Evolutionary conservation across 768 basidiomycete species (phyloP).

Genomic region (Gyrodon lividus): DNA sequence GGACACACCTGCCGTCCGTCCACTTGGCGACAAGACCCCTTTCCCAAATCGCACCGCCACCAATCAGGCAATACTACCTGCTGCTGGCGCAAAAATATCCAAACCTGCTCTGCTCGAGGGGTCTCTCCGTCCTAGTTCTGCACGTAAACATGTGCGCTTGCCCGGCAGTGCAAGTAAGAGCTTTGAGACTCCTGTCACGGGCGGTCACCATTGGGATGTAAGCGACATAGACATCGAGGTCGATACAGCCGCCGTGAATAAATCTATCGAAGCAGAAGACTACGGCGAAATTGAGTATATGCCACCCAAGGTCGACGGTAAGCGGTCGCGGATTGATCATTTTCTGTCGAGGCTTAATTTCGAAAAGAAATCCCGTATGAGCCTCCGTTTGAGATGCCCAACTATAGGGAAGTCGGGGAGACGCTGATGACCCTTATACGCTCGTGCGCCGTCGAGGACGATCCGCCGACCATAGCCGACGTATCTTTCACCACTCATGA

Average conservation of each 20-base stretch:
- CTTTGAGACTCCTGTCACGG: conserved; percentile 67
- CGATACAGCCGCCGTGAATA: conserved; percentile 19
- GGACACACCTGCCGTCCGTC: conserved; percentile 37
- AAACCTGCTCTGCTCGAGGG: conserved; percentile 41
- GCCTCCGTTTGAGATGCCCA: conserved; percentile 48
- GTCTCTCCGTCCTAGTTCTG: conserved; percentile 62
- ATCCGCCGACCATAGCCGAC: conserved; percentile 12
- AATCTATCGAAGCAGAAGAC: conserved; percentile 31
- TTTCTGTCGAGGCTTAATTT: conserved; percentile 3
- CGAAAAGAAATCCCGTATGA: conserved; percentile 41
- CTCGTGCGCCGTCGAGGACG: conserved; percentile 35
- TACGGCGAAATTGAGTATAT: conserved; percentile 54
- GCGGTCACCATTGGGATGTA: conserved; percentile 75
- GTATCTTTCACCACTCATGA: conserved; percentile 20
- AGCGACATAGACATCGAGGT: conserved; percentile 51
- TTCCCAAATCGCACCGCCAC: conserved; percentile 57
- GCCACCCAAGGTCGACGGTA: conserved; percentile 52
- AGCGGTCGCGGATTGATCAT: conserved; percentile 14
- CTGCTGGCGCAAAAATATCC: conserved; percentile 37
- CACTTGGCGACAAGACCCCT: conserved; percentile 75
- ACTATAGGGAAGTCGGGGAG: conserved; percentile 44
- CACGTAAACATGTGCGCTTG: conserved; percentile 59
- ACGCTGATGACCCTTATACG: conserved; percentile 37
- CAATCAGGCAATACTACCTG: conserved; percentile 24
- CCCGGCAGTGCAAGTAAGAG: conserved; percentile 48